Conservation (phyloP, 352 stramenopile genomes). For the Detonula confervacea region DNA sequence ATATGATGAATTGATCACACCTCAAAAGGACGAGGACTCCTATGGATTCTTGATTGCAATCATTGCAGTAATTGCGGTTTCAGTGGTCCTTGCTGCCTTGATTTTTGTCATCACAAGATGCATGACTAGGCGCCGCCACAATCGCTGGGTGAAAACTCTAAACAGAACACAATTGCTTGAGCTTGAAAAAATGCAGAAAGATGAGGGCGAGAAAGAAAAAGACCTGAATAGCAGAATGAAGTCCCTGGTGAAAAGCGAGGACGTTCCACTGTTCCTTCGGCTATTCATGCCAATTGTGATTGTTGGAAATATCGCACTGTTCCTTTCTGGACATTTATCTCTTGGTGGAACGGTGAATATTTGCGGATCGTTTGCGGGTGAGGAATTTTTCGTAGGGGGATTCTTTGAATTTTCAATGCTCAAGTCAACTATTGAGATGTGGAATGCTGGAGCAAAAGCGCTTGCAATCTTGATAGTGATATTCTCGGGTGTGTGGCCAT, state of each 20-base stretch:
- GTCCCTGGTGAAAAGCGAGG: conserved; percentile 61
- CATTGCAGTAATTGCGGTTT: conserved; percentile 34
- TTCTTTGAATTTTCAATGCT: conserved; percentile 84
- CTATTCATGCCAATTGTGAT: conserved; percentile 76
- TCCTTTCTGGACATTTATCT: conserved; percentile 77
- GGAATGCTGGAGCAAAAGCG: conserved; percentile 66
- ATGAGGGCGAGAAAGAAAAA: conserved; percentile 43
- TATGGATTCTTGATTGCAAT: conserved; percentile 55
- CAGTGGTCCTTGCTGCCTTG: conserved; percentile 1
- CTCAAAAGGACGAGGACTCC: conserved; percentile 16
- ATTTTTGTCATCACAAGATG: conserved; percentile 34
- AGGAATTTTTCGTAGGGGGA: conserved; percentile 65
- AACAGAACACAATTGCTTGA: conserved; percentile 43
- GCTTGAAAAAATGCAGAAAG: conserved; percentile 47
- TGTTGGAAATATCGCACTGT: conserved; percentile 82
- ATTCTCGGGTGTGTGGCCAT: conserved; percentile 84
- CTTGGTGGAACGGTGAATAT: conserved; percentile 78
- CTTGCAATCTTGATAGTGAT: conserved; percentile 81
- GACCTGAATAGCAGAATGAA: conserved; percentile 65
- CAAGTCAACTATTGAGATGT: conserved; percentile 79
- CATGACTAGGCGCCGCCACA: conserved; percentile 37
- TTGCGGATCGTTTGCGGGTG: conserved; percentile 59
- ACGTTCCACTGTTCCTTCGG: conserved; percentile 65
- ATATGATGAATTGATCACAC: conserved; percentile 39
- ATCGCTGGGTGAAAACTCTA: conserved; percentile 46